Percentiles rank a stretch among this genome's conserved stretches.
These are phyloP conservation scores for Chamaenerion angustifolium DNA, from an alignment of 345 rosid species.

Conservation along the genomic window DNA sequence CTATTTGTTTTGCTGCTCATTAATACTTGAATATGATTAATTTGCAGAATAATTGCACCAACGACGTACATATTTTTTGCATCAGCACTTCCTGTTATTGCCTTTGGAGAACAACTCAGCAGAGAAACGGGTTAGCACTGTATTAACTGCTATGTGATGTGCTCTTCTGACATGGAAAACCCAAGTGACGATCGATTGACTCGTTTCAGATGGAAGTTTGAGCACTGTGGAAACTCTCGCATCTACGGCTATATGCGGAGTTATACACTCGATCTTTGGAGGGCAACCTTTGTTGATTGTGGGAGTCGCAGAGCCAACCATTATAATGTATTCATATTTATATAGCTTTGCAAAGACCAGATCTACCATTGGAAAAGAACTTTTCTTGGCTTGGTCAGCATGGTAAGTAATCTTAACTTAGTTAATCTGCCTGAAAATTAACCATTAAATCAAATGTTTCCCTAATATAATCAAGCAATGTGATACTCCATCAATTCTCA, in stretches of 20 bases:
- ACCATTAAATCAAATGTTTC: too few species aligned
- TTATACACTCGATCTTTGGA: conserved; percentile 66
- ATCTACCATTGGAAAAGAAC: conserved; percentile 38
- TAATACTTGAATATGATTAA: too few species aligned
- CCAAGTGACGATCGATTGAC: conserved; percentile 3
- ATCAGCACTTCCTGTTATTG: conserved; percentile 78
- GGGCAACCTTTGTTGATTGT: conserved; percentile 76
- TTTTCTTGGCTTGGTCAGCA: conserved; percentile 67
- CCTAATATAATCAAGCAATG: too few species aligned
- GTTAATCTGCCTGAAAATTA: too few species aligned
- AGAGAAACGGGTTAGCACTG: conserved; percentile 53
- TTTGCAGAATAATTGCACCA: conserved; percentile 54
- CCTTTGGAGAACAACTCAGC: conserved; percentile 76
- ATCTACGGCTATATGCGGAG: conserved; percentile 73
- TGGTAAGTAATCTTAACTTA: conserved; percentile 30
- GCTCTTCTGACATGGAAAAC: not conserved
- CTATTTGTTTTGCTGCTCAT: not conserved
- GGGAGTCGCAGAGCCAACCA: conserved; percentile 86
- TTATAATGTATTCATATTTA: conserved; percentile 76
- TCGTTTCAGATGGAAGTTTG: conserved; percentile 44
- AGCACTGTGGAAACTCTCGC: conserved; percentile 65
- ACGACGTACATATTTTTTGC: conserved; percentile 70
- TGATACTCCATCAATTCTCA: too few species aligned
- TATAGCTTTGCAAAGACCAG: conserved; percentile 51
- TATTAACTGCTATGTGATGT: too few species aligned